These are phyloP conservation scores for Linum lewisii DNA, from an alignment of 345 rosid genomes.

Conservation along the genomic window DNA sequence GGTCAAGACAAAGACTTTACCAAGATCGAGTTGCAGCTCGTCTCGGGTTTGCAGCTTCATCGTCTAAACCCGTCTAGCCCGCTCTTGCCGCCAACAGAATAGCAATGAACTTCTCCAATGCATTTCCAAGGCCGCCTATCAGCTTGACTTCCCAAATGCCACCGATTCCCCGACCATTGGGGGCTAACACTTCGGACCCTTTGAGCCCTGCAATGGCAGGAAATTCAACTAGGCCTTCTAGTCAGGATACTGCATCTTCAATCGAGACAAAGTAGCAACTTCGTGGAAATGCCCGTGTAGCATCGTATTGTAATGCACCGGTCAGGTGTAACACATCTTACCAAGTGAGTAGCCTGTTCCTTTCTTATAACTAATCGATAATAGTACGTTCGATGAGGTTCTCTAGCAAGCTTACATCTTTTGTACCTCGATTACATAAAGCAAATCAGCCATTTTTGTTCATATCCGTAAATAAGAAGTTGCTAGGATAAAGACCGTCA, in stretches of 20 bases:
- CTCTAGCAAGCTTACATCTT: too few species aligned
- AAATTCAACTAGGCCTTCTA: constrained; percentile 39
- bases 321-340: constrained; percentile 7
- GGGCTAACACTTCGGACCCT: constrained; percentile 22
- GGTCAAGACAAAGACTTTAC: constrained; percentile 81
- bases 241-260: constrained; percentile 27
- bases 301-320: constrained; percentile 5
- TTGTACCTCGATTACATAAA: too few species aligned
- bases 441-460: too few species aligned
- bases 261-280: constrained; percentile 25
- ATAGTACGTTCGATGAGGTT: too few species aligned
- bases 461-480: too few species aligned
- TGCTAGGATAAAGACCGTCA: too few species aligned
- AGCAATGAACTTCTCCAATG: constrained; percentile 46
- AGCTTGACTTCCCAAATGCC: constrained; percentile 53
- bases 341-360: constrained; percentile 21
- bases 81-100: constrained; percentile 58
- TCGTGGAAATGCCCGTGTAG: constrained; percentile 6
- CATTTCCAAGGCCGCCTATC: constrained; percentile 58
- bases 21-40: constrained; percentile 85
- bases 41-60: constrained; percentile 51
- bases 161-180: constrained; percentile 57
- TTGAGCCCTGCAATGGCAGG: constrained; percentile 37
- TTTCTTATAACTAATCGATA: too few species aligned
- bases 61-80: constrained; percentile 37